phyloP scores from a whole-genome alignment of 208 protist species.

The Leptomonas pyrrhocoris region DNA sequence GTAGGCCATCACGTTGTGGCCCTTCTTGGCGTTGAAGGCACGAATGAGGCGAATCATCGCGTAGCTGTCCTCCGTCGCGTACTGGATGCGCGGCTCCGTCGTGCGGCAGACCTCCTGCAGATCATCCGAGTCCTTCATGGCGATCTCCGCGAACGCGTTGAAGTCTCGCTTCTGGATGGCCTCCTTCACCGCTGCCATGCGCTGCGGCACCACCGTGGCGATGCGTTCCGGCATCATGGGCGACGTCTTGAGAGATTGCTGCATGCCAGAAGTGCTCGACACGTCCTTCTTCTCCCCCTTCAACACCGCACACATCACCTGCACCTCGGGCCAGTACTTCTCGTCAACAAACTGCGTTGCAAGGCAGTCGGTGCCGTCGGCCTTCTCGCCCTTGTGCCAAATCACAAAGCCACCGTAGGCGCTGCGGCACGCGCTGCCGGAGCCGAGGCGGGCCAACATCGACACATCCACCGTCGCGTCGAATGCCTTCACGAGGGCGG shows the following conservation, averaged over 20 bases:
- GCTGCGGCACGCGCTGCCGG: slow-evolving; percentile 97
- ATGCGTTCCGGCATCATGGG: slow-evolving; percentile 91
- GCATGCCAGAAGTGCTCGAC: slow-evolving; percentile 97
- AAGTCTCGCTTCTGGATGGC: slow-evolving; percentile 96
- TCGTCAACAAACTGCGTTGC: slow-evolving; percentile 92
- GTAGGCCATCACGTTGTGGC: slow-evolving; percentile 92
- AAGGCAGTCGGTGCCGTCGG: slow-evolving; percentile 88
- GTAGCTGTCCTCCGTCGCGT: slow-evolving; percentile 97
- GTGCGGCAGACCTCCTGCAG: slow-evolving; percentile 98
- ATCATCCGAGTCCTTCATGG: slow-evolving; percentile 97
- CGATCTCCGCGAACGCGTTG: slow-evolving; percentile 91
- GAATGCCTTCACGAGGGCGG: slow-evolving; percentile 77
- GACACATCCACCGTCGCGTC: slow-evolving; percentile 79
- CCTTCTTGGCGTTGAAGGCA: slow-evolving; percentile 89
- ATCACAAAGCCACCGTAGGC: slow-evolving; percentile 98
- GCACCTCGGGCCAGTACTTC: slow-evolving; percentile 94
- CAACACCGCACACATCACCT: slow-evolving; percentile 93
- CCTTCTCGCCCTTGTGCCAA: slow-evolving; percentile 95
- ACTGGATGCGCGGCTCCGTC: slow-evolving; percentile 98
- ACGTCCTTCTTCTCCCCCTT: slow-evolving; percentile 95
- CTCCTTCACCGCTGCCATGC: slow-evolving; percentile 91
- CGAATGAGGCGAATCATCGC: slow-evolving; percentile 95
- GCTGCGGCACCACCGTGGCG: slow-evolving; percentile 83
- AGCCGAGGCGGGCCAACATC: slow-evolving; percentile 92
- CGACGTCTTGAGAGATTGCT: slow-evolving; percentile 93